Evolutionary conservation across 1,284 basidiomycete species (phyloP).

Genomic region (Farysia itapuensis): DNA sequence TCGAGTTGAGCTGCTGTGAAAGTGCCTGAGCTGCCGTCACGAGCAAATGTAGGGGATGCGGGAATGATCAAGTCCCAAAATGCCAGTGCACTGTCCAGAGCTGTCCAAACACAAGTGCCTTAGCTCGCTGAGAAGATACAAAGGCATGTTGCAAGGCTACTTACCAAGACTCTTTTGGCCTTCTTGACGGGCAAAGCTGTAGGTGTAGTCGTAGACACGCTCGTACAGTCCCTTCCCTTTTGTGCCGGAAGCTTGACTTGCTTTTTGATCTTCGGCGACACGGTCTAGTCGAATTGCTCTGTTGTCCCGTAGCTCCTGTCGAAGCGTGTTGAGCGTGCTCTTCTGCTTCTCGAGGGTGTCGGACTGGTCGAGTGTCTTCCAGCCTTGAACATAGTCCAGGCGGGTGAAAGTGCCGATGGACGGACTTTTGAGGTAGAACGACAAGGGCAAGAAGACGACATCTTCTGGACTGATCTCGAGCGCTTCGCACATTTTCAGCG

Average conservation of each 20-base stretch:
- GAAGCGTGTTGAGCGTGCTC: conserved; percentile 28
- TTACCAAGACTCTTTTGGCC: conserved; percentile 66
- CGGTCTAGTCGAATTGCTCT: conserved; percentile 29
- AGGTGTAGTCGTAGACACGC: conserved; percentile 84
- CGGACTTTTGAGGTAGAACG: conserved; percentile 51
- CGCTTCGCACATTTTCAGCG: conserved; percentile 49
- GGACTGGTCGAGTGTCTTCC: conserved; percentile 43
- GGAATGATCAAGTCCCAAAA: conserved; percentile 85
- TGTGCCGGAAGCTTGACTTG: not conserved
- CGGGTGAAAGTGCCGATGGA: conserved; percentile 50
- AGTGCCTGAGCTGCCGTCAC: conserved; percentile 60
- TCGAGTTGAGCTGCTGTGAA: conserved; percentile 72
- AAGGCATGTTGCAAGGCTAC: conserved; percentile 10
- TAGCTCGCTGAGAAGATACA: not conserved
- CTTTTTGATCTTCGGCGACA: conserved; percentile 18
- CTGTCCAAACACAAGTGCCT: conserved; percentile 59
- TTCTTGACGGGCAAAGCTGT: conserved; percentile 77
- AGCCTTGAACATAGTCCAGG: conserved; percentile 47
- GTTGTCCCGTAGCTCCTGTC: conserved; percentile 41
- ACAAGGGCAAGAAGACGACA: conserved; percentile 52
- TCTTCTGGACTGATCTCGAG: conserved; percentile 50
- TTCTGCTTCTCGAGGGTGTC: conserved; percentile 48
- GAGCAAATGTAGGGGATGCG: conserved; percentile 70
- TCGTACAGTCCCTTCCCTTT: conserved; percentile 65
- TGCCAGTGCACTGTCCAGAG: conserved; percentile 72